Percentiles rank a stretch among this genome's conserved stretches.
Conservation (phyloP, 768 basidiomycete species). For the Mycena vulgaris region DNA sequence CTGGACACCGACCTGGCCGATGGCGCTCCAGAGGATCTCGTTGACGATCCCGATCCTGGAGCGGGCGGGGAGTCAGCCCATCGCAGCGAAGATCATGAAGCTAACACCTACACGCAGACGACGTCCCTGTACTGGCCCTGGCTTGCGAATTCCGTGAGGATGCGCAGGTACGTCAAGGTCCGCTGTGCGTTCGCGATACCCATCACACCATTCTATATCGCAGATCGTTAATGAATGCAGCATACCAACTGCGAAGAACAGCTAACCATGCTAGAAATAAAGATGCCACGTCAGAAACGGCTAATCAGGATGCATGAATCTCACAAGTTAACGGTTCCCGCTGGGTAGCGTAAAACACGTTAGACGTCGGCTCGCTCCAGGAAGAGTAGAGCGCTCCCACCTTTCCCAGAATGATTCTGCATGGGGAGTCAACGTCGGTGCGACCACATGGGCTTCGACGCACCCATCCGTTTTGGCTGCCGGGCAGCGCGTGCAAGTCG, state of each 20-base stretch:
- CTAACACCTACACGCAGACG: conserved; percentile 67
- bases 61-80: conserved; percentile 12
- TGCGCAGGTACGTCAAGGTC: conserved; percentile 85
- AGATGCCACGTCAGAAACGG: not conserved
- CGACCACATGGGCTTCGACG: conserved; percentile 34
- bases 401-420: conserved; percentile 71
- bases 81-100: conserved; percentile 12
- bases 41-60: conserved; percentile 72
- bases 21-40: conserved; percentile 71
- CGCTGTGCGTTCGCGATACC: conserved; percentile 92
- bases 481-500: conserved; percentile 81
- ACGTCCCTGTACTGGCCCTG: conserved; percentile 85
- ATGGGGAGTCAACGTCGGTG: not conserved
- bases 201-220: conserved; percentile 79
- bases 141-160: conserved; percentile 87
- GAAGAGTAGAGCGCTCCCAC: conserved; percentile 15
- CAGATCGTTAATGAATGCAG: not conserved
- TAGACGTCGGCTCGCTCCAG: not conserved
- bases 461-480: conserved; percentile 89
- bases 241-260: not conserved
- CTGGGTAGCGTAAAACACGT: conserved; percentile 40
- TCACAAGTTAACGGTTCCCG: conserved; percentile 77
- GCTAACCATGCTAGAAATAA: conserved; percentile 30
- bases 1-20: conserved; percentile 63
- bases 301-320: conserved; percentile 34